Evolutionary conservation across 1,284 basidiomycete species (phyloP), one percentile per base, ranked within the genome.

Genomic region (Trichosporon sp.): DNA sequence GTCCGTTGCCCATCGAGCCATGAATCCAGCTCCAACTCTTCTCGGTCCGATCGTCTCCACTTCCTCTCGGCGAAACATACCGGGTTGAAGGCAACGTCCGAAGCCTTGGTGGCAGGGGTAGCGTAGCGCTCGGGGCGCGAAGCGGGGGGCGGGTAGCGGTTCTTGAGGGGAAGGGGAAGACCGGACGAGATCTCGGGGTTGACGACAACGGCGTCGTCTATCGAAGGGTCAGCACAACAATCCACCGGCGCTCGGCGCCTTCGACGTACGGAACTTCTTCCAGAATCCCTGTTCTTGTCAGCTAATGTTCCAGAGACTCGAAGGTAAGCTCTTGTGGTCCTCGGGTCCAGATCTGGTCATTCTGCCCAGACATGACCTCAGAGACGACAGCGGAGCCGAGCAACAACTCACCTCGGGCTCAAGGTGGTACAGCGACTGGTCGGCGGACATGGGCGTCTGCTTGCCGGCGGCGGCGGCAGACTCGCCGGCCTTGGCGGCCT

Each of bases 101-200:
- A 72, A 87, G 90, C 92, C 83, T 89, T 89, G 2, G 91, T 94
- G 2, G 94, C 92, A 13, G 94, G 91, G 0, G 89, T 90, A 14
- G 87, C 84, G 73, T 94, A 93, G 71, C 83, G 84, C 83, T 96
- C 95, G 27, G 91, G 88, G 59, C 94, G 84, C 10, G 92, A 92
- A 13, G 80, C 94, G 62, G 94, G 94, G 63, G 87, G 90, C 33
- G 94, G 95, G 77, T 87, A 89, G 72, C 94, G 86, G 81, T 94
- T 85, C 68, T 87, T 63, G 60, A 81, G 81, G 57, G 87, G 84
- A 58, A 92, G 83, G 27, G 94, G 94, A n/a, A 96, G 85, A 80
- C 94, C 94, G 68, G 86, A 89, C 14, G 92, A 95, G 77, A 96
- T 95, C 76, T 90, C 88, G 37, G 93, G 92, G 81, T 95, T 93